Conservation (phyloP, 148 eudicot genomes). For the Chenopodium album region DNA sequence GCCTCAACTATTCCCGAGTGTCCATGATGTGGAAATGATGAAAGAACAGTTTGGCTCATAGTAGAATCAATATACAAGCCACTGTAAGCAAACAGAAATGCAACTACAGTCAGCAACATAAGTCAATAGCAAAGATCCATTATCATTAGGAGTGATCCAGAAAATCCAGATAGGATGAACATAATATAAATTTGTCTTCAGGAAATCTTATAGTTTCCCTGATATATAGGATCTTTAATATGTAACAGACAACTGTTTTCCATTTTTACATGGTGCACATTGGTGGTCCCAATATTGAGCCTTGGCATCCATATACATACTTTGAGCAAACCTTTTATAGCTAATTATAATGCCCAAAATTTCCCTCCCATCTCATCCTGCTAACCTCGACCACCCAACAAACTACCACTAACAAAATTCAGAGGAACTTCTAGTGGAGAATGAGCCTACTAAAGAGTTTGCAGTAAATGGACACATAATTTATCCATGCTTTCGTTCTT, state of each 20-base stretch:
- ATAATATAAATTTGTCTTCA: background rate
- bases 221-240: background rate
- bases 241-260: background rate
- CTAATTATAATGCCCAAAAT: background rate
- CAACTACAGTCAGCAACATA: conserved; percentile 7
- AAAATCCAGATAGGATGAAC: background rate
- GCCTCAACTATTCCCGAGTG: conserved; percentile 77
- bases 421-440: too few relatives aligned
- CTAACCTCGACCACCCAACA: too few relatives aligned
- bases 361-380: too few relatives aligned
- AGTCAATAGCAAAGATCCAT: background rate
- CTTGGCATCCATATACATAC: background rate
- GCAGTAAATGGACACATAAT: too few relatives aligned
- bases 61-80: conserved; percentile 32
- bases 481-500: too few relatives aligned
- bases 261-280: background rate
- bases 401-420: too few relatives aligned
- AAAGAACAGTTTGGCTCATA: conserved; percentile 35
- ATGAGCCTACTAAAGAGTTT: too few relatives aligned
- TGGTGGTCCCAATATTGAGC: background rate
- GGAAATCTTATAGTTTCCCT: background rate
- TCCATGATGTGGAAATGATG: conserved; percentile 64
- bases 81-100: conserved; percentile 37
- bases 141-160: background rate
- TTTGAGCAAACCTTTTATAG: background rate